A percentile compares a stretch with the other conserved stretches of the same genome.
Conservation (phyloP, 805 yeast genomes). For the Monosporozyma servazzii region DNA sequence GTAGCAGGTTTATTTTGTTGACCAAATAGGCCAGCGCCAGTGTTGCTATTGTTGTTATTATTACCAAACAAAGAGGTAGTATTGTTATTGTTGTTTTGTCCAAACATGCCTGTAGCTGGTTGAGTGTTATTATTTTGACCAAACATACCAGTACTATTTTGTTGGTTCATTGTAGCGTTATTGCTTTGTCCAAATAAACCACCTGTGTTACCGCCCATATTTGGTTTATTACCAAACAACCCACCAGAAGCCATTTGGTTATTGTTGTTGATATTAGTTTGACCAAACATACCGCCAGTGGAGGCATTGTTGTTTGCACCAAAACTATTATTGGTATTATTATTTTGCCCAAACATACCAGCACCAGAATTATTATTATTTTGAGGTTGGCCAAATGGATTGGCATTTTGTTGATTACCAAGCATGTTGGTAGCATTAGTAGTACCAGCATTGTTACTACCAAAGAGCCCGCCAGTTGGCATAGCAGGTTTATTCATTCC, state of each 20-base stretch:
- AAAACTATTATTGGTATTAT: slow-evolving; percentile 14
- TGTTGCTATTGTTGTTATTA: slow-evolving; percentile 10
- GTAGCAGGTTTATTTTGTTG: slow-evolving; percentile 5
- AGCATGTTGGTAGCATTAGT: slow-evolving; percentile 10
- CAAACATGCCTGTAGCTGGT: slow-evolving; percentile 2
- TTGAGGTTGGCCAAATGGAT: slow-evolving; percentile 14
- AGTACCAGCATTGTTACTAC: not conserved
- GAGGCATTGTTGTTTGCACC: slow-evolving; percentile 6
- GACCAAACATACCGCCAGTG: slow-evolving; percentile 29
- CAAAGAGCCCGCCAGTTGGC: slow-evolving; percentile 11
- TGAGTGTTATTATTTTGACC: slow-evolving; percentile 27
- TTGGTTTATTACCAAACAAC: slow-evolving; percentile 28
- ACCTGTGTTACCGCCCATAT: slow-evolving; percentile 8
- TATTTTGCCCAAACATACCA: slow-evolving; percentile 21
- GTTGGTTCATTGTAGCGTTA: slow-evolving; percentile 1
- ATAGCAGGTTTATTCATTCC: slow-evolving; percentile 24
- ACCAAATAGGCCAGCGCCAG: slow-evolving; percentile 17
- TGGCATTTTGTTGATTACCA: slow-evolving; percentile 13
- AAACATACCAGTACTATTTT: slow-evolving; percentile 28
- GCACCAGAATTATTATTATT: slow-evolving; percentile 6
- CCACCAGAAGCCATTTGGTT: slow-evolving; percentile 17
- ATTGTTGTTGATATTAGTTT: slow-evolving; percentile 19
- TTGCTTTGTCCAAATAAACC: slow-evolving; percentile 28
- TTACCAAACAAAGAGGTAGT: slow-evolving; percentile 29
- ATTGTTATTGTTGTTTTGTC: not conserved